A percentile compares a stretch with the other conserved stretches of the same genome.
Evolutionary conservation across 345 rosid species (phyloP).

Genomic region (Cardiospermum halicacabum): DNA sequence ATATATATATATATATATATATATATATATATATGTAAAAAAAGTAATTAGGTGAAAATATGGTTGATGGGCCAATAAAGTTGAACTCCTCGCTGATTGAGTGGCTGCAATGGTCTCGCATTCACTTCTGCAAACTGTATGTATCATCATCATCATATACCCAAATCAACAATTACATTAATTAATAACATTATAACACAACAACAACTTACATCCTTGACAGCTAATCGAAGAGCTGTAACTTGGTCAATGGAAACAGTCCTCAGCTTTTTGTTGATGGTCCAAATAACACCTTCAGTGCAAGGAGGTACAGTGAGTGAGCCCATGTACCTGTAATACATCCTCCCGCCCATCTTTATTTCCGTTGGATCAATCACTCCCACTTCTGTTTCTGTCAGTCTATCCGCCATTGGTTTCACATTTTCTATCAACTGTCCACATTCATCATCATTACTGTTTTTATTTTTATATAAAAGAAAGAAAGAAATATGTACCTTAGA

Average conservation of each 20-base stretch:
- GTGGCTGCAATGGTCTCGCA: slow-evolving; percentile 56
- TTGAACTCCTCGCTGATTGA: slow-evolving; percentile 23
- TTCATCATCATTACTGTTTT: too few relatives aligned
- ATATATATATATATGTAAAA: too few relatives aligned
- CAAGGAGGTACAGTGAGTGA: slow-evolving; percentile 89
- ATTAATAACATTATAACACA: too few relatives aligned
- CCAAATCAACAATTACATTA: too few relatives aligned
- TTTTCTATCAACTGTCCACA: slow-evolving; percentile 25
- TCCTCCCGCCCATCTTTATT: slow-evolving; percentile 42
- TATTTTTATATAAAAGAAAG: too few relatives aligned
- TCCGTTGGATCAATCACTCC: slow-evolving; percentile 52
- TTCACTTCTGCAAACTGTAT: slow-evolving; percentile 47
- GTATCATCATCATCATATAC: too few relatives aligned
- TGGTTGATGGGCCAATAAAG: not conserved
- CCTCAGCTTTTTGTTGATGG: slow-evolving; percentile 34
- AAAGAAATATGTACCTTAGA: slow-evolving; percentile 36
- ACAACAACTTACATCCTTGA: slow-evolving; percentile 46
- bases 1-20: too few relatives aligned
- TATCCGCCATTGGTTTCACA: slow-evolving; percentile 19
- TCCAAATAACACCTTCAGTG: slow-evolving; percentile 74
- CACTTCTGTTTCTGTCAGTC: slow-evolving; percentile 18
- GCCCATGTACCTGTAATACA: slow-evolving; percentile 60
- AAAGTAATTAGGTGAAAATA: not conserved
- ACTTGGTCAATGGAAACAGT: slow-evolving; percentile 43
- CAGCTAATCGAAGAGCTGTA: slow-evolving; percentile 35